Percentiles rank a stretch among this genome's conserved stretches.
phyloP scores from a whole-genome alignment of 352 stramenopile genomes.

The Globisporangium canariense region DNA sequence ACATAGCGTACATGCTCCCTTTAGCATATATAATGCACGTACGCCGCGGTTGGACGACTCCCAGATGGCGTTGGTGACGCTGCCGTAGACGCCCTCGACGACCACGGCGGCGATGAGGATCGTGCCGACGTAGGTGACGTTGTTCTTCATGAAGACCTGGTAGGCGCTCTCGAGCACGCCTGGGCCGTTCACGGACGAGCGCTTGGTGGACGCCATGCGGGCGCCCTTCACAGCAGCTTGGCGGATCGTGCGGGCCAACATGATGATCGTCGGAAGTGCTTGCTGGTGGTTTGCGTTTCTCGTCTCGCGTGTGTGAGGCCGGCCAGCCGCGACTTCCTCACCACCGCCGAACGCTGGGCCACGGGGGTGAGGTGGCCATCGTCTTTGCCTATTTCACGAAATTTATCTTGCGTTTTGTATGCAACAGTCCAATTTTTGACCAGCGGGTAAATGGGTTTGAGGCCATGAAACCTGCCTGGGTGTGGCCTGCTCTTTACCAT shows the following conservation, averaged over 20 bases:
- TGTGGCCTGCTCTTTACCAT: neutral
- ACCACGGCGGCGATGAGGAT: constrained; percentile 66
- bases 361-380: neutral
- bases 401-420: neutral
- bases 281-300: constrained; percentile 2
- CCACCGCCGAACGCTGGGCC: constrained; percentile 6
- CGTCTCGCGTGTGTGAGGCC: neutral
- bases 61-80: constrained; percentile 72
- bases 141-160: constrained; percentile 80
- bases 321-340: neutral
- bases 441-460: neutral
- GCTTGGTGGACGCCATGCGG: constrained; percentile 63
- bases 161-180: constrained; percentile 61
- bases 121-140: constrained; percentile 77
- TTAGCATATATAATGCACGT: constrained; percentile 20
- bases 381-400: neutral
- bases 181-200: constrained; percentile 75
- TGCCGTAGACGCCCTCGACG: constrained; percentile 73
- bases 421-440: neutral
- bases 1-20: no score
- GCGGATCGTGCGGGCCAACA: constrained; percentile 59
- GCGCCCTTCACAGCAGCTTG: constrained; percentile 35
- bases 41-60: constrained; percentile 80
- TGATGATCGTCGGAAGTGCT: constrained; percentile 15
- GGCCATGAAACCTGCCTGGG: neutral